Evolutionary conservation across 1,284 basidiomycete species (phyloP), one percentile per base, ranked within the genome.

Genomic region (Boletus semigastroideus): DNA sequence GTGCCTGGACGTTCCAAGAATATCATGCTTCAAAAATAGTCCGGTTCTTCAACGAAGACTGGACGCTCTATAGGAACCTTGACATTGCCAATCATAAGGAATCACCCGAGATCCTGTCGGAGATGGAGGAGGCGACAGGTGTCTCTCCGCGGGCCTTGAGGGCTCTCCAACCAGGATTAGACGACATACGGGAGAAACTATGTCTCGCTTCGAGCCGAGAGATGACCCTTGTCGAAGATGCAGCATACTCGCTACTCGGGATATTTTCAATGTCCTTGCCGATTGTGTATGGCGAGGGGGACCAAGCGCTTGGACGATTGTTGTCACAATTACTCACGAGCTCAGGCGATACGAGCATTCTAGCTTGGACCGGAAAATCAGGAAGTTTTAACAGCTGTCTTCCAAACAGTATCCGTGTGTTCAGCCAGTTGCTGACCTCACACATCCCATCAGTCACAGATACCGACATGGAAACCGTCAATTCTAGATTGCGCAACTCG

Each of bases 301-400:
- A 42, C 7, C 34, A 14, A 1, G 52, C 52, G 1, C 40, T 54
- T 2, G 53, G 53, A 34, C 52, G 52, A 1, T 45, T 54, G 6
- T 27, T 54, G 9, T 46, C 55, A 17, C 37, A 54, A 9, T 17
- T 54, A 25, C 31, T 54, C 20, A 42, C 41, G 3, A 30, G 36
- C 11, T 54, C 53, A 20, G 37, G 27, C 1, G 22, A 54, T 11
- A 47, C 42, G 7, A 34, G 45, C 2, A 11, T 55, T 7, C 46
- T 54, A 1, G 47, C 53, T 8, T 54, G 52, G 52, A 55, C 49
- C 6, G 53, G 53, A 16, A 8, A 13, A 1, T 27, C 22, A 2
- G 49, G 56, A 12, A 42, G n/a, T 6, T 19, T 46, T 5, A 42
- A 58, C 30, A 58, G 58, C 25, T 58, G 46, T 27, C 50, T 58